Evolutionary conservation across 2,329 filamentous ascomycete species (phyloP), one percentile per base, ranked within the genome.

Genomic region (Cadophora luteo-olivacea): DNA sequence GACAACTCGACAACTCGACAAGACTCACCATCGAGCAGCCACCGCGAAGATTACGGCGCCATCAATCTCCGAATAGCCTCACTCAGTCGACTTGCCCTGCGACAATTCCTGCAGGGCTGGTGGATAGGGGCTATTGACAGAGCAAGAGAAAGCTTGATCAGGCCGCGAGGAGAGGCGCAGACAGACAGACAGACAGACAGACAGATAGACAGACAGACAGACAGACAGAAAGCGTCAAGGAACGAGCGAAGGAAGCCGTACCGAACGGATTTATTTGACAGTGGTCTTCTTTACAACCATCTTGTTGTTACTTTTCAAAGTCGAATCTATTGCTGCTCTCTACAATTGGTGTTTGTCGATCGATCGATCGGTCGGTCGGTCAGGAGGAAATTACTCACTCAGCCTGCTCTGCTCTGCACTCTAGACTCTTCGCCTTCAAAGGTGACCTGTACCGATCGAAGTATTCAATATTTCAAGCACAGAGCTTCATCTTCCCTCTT

Each of bases 401-500:
- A 69, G 66, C 69, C 24, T 66, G 70, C 64, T 29, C 69, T 74
- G 12, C 41, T 29, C 69, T 74, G 12, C 41, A 45, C 41, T 45
- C 69, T 74, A 16, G 11, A 45, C 41, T 45, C 36, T 38, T 49
- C 45, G 22, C n/a, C 45, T 49, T 72, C 68, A 70, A 71, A 69
- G 64, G 73, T 72, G 73, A 57, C 67, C 70, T 76, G 75, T 72
- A 72, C 70, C 69, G 63, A 69, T 71, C 70, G 66, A 68, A 65
- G 67, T 70, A 60, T 64, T 66, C 65, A 76, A 78, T 83, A 83
- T 80, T 80, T 82, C 80, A 85, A 87, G 87, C 85, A 89, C 81
- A 88, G 86, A 89, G 87, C 87, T 88, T 87, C 86, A 81, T 89
- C 86, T 87, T 77, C 70, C 70, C 71, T 84, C 80, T 79, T 75